Base-by-base conservation (phyloP, 495 filamentous ascomycete genomes). In the Thozetella sp. region DNA sequence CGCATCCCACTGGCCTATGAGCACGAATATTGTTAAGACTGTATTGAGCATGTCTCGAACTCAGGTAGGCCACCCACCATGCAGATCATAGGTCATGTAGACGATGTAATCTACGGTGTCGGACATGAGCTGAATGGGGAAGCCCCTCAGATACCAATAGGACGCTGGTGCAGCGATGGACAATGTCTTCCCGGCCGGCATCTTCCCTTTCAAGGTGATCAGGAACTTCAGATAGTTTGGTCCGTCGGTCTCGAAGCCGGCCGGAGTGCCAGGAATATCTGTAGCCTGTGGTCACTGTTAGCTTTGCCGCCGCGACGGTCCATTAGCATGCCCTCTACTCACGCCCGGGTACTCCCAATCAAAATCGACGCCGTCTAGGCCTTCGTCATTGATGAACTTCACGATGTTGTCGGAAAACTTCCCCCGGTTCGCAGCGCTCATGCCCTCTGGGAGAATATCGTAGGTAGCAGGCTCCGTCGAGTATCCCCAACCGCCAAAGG, bases 331-430 rank as follows among this genome's bases (percentile, higher is more conserved):
- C 74, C 17, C 61, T 58, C 22, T 53, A 70, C 10, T 69, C 20
- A 74, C 57, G 6, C 69, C 71, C 3, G 77, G 78, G 45, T 79
- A 77, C 53, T 78, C 75, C 75, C 75, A 78, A 59, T 78, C 75
- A 26, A 75, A 43, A 58, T 78, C 70, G 17, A 71, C 50, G 6
- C 74, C 72, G 51, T 78, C 77, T 0, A 80, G 58, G 25, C 51
- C 46, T 20, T 74, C n/a, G 1, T 67, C 40, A 0, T 67, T 57
- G n/a, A 73, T 24, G 25, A 74, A 67, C 9, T 61, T 50, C 53
- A 51, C 67, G 9, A 74, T 17, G 57, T 70, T 74, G 27, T 23
- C 60, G 4, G 61, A 61, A 24, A 75, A 62, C 0, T 51, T 63
- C 3, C 59, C 34, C 0, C 67, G 57, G 40, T 75, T 70, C 2